Percentiles rank a stretch among this genome's conserved stretches.
Conservation (phyloP, 2,329 filamentous ascomycete genomes). For the Paecilomyces fulvus region DNA sequence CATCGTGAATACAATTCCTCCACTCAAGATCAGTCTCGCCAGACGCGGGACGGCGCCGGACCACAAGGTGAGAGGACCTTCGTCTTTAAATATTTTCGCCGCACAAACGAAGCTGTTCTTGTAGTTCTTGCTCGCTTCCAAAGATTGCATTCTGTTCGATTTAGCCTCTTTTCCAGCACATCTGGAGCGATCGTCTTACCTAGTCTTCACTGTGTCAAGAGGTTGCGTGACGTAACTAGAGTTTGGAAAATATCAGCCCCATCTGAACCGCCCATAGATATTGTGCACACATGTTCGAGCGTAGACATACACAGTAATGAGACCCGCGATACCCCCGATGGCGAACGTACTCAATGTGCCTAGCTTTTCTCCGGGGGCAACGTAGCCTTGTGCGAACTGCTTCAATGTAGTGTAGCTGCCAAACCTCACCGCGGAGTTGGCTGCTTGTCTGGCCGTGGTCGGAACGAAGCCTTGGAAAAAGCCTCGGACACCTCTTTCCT, state of each 20-base stretch:
- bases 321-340: slow-evolving; percentile 77
- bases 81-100: slow-evolving; percentile 72
- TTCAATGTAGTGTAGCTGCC: slow-evolving; percentile 83
- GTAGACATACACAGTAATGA: slow-evolving; percentile 73
- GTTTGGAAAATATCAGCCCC: not conserved
- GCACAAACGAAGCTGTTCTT: slow-evolving; percentile 84
- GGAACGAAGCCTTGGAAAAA: slow-evolving; percentile 98
- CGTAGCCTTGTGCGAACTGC: slow-evolving; percentile 86
- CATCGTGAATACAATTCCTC: slow-evolving; percentile 96
- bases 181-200: slow-evolving; percentile 26
- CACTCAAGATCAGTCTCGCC: slow-evolving; percentile 77
- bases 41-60: slow-evolving; percentile 82
- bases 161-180: slow-evolving; percentile 8
- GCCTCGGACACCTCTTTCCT: slow-evolving; percentile 77
- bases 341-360: slow-evolving; percentile 81
- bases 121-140: slow-evolving; percentile 72
- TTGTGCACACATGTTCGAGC: not conserved
- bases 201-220: slow-evolving; percentile 90
- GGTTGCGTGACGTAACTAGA: slow-evolving; percentile 51
- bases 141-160: slow-evolving; percentile 73
- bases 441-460: slow-evolving; percentile 87
- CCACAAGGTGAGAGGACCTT: slow-evolving; percentile 88
- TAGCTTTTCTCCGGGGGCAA: slow-evolving; percentile 88
- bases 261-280: not conserved
- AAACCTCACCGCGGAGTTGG: slow-evolving; percentile 88